Evolutionary conservation across 139 green algal genomes (phyloP).

Genomic region (Chlorella sp.): DNA sequence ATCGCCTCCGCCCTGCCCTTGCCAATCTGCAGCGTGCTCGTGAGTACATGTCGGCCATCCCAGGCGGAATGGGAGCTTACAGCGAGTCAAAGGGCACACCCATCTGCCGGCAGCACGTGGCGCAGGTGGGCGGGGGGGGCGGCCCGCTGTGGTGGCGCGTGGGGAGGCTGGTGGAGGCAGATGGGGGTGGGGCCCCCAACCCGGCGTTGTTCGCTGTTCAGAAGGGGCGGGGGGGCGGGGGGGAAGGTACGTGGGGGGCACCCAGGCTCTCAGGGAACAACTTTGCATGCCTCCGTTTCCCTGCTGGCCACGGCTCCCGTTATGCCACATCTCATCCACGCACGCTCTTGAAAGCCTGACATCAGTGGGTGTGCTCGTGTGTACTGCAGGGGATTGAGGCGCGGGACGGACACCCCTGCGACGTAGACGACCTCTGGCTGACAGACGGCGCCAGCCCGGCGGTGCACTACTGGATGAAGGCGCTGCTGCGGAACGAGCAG

Average conservation of each 20-base stretch:
- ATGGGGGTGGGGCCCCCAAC: too few relatives aligned
- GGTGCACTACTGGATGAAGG: constrained; percentile 80
- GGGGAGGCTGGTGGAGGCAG: too few relatives aligned
- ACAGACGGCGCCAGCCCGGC: constrained; percentile 82
- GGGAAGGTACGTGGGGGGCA: too few relatives aligned
- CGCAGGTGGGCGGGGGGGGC: neutral
- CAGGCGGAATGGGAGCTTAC: constrained; percentile 90
- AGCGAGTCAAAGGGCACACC: constrained; percentile 78
- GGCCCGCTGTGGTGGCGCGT: neutral
- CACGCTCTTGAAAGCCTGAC: too few relatives aligned
- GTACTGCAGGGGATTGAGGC: constrained; percentile 63
- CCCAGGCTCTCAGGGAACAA: too few relatives aligned
- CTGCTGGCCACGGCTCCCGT: too few relatives aligned
- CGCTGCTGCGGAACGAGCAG: constrained; percentile 63
- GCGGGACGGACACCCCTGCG: constrained; percentile 74
- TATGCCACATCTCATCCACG: too few relatives aligned
- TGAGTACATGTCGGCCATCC: constrained; percentile 74
- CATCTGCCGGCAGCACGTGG: constrained; percentile 67
- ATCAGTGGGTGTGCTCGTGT: neutral
- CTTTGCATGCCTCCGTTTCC: too few relatives aligned
- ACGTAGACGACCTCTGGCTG: constrained; percentile 84
- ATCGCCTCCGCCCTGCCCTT: neutral
- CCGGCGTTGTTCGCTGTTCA: too few relatives aligned
- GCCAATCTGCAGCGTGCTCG: constrained; percentile 54
- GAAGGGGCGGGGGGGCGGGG: too few relatives aligned